Evolutionary conservation across 2,329 filamentous ascomycete genomes (phyloP).

Genomic region (Pestalotiopsis sp.): DNA sequence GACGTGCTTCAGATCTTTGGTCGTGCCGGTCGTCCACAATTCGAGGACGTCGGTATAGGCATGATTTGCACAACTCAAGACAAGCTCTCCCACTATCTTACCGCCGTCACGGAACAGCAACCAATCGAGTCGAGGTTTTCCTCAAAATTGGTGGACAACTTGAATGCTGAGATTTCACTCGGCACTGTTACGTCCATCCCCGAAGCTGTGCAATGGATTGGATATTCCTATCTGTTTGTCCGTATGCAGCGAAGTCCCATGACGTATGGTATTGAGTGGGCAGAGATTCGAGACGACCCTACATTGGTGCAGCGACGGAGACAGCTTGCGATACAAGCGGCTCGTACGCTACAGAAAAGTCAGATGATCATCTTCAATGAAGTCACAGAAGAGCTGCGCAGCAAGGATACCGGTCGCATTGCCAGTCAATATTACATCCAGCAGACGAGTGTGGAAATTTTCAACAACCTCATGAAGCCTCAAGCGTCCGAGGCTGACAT

Average conservation of each 20-base stretch:
- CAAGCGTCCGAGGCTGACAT: conserved; percentile 88
- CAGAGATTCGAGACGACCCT: conserved; percentile 85
- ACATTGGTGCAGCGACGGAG: conserved; percentile 83
- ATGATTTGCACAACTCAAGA: conserved; percentile 98
- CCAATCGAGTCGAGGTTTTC: conserved; percentile 98
- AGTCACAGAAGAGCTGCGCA: conserved; percentile 84
- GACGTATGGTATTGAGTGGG: conserved; percentile 93
- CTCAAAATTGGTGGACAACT: conserved; percentile 88
- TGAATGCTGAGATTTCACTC: conserved; percentile 92
- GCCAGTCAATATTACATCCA: conserved; percentile 97
- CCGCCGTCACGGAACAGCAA: conserved; percentile 91
- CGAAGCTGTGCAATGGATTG: conserved; percentile 95
- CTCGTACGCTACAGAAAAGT: conserved; percentile 81
- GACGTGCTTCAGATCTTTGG: conserved; percentile 98
- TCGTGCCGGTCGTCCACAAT: conserved; percentile 95
- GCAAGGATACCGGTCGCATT: conserved; percentile 94
- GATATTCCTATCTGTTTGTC: conserved; percentile 96
- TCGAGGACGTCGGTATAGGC: conserved; percentile 95
- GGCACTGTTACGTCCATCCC: conserved; percentile 93
- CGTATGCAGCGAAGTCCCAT: conserved; percentile 92
- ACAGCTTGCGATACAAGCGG: conserved; percentile 85
- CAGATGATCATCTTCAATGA: conserved; percentile 99
- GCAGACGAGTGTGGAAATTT: conserved; percentile 91
- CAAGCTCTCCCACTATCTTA: conserved; percentile 86
- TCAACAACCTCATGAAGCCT: conserved; percentile 92